A percentile compares a stretch with the other conserved stretches of the same genome.
Conservation (phyloP, 108 stramenopile genomes). For the Cylindrotheca closterium region DNA sequence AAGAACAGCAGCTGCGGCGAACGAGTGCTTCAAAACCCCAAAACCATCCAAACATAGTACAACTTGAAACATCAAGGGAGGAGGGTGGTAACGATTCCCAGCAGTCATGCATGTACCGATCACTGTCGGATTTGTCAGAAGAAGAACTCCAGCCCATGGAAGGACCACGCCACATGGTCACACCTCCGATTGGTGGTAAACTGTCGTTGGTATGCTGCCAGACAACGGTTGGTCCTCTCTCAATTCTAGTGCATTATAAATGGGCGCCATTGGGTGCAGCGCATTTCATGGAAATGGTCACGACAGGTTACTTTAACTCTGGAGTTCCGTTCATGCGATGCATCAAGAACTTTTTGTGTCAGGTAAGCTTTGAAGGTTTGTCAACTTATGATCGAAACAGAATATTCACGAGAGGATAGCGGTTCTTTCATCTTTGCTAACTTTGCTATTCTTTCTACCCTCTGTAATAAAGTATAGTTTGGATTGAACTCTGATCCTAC, state of each 20-base stretch:
- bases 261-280: slow-evolving; percentile 86
- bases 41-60: background rate
- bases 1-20: background rate
- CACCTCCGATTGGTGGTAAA: slow-evolving; percentile 46
- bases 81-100: background rate
- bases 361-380: too few relatives aligned
- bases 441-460: too few relatives aligned
- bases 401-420: too few relatives aligned
- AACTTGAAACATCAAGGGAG: background rate
- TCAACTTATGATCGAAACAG: too few relatives aligned
- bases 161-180: slow-evolving; percentile 43
- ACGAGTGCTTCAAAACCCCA: background rate
- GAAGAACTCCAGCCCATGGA: slow-evolving; percentile 24
- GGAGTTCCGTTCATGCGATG: slow-evolving; percentile 82
- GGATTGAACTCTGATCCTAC: slow-evolving; percentile 59
- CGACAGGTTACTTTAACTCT: slow-evolving; percentile 59
- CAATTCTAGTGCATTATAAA: slow-evolving; percentile 57
- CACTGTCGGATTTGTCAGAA: slow-evolving; percentile 14
- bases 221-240: slow-evolving; percentile 47
- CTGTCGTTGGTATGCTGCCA: slow-evolving; percentile 52
- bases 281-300: slow-evolving; percentile 80
- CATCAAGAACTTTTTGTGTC: slow-evolving; percentile 73
- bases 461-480: slow-evolving; percentile 66
- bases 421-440: too few relatives aligned
- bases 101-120: background rate